These are phyloP conservation scores for Emergomyces pasteurianus DNA, from an alignment of 2,329 filamentous ascomycete genomes.

Conservation along the genomic window DNA sequence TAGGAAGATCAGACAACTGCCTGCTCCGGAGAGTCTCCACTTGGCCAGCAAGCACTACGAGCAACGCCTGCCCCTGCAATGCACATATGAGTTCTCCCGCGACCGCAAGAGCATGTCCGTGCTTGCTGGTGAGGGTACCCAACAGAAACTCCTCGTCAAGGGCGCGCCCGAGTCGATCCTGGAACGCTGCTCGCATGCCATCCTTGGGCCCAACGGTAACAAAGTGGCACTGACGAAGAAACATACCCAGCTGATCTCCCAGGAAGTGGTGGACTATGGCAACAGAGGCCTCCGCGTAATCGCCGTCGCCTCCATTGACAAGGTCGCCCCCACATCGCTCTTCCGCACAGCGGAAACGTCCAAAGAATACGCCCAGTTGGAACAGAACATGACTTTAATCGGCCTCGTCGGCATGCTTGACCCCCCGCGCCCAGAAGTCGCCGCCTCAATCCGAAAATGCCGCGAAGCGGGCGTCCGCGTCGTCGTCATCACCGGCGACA, in stretches of 20 bases:
- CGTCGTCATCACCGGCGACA: slow-evolving; percentile 96
- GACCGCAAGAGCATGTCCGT: slow-evolving; percentile 99
- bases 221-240: slow-evolving; percentile 59
- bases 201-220: slow-evolving; percentile 68
- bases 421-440: slow-evolving; percentile 85
- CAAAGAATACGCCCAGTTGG: slow-evolving; percentile 70
- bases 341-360: slow-evolving; percentile 67
- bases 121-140: slow-evolving; percentile 56
- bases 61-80: slow-evolving; percentile 57
- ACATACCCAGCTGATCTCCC: slow-evolving; percentile 57
- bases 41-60: slow-evolving; percentile 79
- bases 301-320: slow-evolving; percentile 73
- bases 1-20: slow-evolving; percentile 35
- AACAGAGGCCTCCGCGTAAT: slow-evolving; percentile 91
- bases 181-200: slow-evolving; percentile 73
- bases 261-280: slow-evolving; percentile 79
- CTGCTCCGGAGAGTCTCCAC: slow-evolving; percentile 55
- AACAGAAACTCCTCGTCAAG: slow-evolving; percentile 83
- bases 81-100: slow-evolving; percentile 92
- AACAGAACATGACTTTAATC: slow-evolving; percentile 88
- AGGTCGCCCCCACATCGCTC: slow-evolving; percentile 59
- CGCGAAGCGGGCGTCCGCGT: slow-evolving; percentile 89
- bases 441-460: slow-evolving; percentile 75
- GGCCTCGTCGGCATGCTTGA: slow-evolving; percentile 95
- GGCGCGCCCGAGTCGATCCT: slow-evolving; percentile 91